A percentile compares a stretch with the other conserved stretches of the same genome.
These are phyloP conservation scores for Fraxinus pennsylvanica DNA, from an alignment of 257 asterid species.

Conservation along the genomic window DNA sequence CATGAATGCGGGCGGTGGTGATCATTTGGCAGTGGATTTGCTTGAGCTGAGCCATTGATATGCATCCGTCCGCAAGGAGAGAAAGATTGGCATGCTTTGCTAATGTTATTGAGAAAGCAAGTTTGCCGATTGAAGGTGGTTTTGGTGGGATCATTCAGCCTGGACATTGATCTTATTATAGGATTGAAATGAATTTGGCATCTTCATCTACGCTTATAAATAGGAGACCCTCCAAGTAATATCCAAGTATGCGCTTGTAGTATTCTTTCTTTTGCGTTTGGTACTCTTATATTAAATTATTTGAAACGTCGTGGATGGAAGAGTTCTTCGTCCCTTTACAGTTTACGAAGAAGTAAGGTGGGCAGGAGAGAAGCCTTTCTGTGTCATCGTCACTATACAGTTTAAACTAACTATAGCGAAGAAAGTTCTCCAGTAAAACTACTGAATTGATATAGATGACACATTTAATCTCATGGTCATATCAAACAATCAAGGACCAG, in stretches of 20 bases:
- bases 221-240: too few relatives aligned
- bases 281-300: background rate
- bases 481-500: background rate
- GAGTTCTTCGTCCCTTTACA: too few relatives aligned
- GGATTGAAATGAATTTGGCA: background rate
- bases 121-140: background rate
- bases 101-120: slow-evolving; percentile 21
- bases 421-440: too few relatives aligned
- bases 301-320: too few relatives aligned
- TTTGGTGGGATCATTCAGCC: slow-evolving; percentile 40
- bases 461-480: too few relatives aligned
- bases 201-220: background rate
- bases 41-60: slow-evolving; percentile 60
- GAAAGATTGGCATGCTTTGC: slow-evolving; percentile 36
- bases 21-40: slow-evolving; percentile 85
- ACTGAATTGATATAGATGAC: too few relatives aligned
- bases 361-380: too few relatives aligned
- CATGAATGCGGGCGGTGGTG: slow-evolving; percentile 59
- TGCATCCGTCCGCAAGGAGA: slow-evolving; percentile 55
- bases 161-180: background rate
- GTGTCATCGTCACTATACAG: too few relatives aligned
- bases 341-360: too few relatives aligned
- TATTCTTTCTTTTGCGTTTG: background rate
- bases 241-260: background rate
- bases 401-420: too few relatives aligned